A percentile compares a stretch with the other conserved stretches of the same genome.
Evolutionary conservation across 768 basidiomycete species (phyloP).

Genomic region (Mycena capillaripes): DNA sequence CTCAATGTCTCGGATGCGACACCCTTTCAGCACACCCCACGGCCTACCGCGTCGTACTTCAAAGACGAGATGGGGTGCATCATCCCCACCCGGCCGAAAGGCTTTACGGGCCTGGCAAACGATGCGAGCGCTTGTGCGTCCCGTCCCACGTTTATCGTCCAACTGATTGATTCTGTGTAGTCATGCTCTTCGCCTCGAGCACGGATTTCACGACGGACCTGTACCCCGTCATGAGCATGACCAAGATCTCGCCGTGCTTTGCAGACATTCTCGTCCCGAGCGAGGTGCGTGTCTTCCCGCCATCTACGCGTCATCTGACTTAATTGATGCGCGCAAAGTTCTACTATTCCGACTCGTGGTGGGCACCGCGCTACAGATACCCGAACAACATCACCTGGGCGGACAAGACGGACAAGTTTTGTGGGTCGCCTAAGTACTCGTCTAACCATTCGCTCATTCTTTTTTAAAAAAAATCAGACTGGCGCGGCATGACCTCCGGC

Average conservation of each 20-base stretch:
- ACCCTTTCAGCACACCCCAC: constrained; percentile 34
- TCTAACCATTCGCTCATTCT: not conserved
- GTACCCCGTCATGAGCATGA: constrained; percentile 36
- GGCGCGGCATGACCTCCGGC: constrained; percentile 33
- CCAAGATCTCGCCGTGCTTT: constrained; percentile 37
- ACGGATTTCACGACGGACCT: constrained; percentile 36
- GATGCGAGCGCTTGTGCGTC: constrained; percentile 36
- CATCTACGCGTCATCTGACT: not conserved
- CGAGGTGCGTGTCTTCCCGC: constrained; percentile 20
- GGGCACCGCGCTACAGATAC: constrained; percentile 27
- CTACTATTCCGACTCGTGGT: constrained; percentile 32
- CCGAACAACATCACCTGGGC: constrained; percentile 31
- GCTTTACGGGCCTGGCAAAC: constrained; percentile 33
- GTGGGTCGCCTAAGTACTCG: not conserved
- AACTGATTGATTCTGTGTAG: constrained; percentile 3
- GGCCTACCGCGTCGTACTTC: constrained; percentile 29
- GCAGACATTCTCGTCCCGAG: constrained; percentile 39
- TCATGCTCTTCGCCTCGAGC: constrained; percentile 35
- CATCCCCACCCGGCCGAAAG: constrained; percentile 25
- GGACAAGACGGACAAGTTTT: constrained; percentile 14
- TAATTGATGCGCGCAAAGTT: constrained; percentile 6
- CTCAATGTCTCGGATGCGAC: constrained; percentile 29
- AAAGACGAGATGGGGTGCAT: constrained; percentile 33
- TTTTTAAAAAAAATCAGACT: not conserved
- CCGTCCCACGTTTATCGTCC: not conserved